Evolutionary conservation across 192 early-diverging fungal genomes (phyloP).

Genomic region (Umbelopsis ramanniana): DNA sequence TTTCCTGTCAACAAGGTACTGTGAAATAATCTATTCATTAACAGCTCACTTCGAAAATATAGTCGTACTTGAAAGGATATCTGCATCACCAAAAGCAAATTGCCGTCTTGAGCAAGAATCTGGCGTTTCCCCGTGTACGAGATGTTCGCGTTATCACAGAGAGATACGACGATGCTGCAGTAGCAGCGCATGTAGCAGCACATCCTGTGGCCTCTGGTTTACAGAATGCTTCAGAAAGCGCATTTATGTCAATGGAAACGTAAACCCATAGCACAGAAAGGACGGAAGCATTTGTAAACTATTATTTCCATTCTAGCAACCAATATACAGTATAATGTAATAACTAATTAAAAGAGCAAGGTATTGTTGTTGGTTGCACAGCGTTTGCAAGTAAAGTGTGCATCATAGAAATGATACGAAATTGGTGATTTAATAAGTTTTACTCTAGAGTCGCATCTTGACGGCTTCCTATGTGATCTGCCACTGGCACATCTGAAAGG

Average conservation of each 20-base stretch:
- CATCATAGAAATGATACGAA: no score
- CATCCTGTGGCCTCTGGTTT: neutral
- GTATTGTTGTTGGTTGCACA: no score
- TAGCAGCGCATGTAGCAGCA: constrained; percentile 20
- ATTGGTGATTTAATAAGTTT: no score
- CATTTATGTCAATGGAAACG: neutral
- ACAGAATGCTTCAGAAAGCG: neutral
- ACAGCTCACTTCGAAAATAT: neutral
- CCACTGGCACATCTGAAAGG: neutral
- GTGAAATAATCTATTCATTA: neutral
- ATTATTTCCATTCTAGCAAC: neutral
- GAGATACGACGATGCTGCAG: constrained; percentile 26
- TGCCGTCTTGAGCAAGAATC: constrained; percentile 45
- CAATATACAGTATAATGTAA: neutral
- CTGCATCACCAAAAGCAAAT: constrained; percentile 47
- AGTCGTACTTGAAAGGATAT: constrained; percentile 58
- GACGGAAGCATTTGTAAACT: no score
- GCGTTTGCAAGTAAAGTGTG: no score
- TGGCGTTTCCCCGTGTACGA: constrained; percentile 45
- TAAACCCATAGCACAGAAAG: neutral
- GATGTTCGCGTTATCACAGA: constrained; percentile 29
- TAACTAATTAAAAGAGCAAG: no score
- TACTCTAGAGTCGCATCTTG: no score
- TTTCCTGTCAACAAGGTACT: neutral
- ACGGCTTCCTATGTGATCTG: no score